These are phyloP conservation scores for Leptomonas pyrrhocoris DNA, from an alignment of 208 protist species.

Conservation along the genomic window DNA sequence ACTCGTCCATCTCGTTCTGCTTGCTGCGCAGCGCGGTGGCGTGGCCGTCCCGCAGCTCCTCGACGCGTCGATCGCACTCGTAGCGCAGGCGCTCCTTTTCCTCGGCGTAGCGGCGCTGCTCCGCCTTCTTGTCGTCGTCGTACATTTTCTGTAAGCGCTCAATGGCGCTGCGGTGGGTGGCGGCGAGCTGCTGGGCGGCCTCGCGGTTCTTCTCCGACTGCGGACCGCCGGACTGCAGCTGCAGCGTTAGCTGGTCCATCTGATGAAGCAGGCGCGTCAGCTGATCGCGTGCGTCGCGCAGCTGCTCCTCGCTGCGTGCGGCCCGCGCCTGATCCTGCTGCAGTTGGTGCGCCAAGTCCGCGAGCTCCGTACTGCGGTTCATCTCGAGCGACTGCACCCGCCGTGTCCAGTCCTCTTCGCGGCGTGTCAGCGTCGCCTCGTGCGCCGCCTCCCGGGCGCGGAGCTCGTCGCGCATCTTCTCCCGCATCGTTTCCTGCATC, in stretches of 20 bases:
- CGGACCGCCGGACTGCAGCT: conserved; percentile 24
- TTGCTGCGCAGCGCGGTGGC: conserved; percentile 48
- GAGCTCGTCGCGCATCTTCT: conserved; percentile 45
- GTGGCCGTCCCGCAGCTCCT: conserved; percentile 54
- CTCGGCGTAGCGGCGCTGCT: conserved; percentile 53
- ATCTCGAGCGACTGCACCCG: conserved; percentile 48
- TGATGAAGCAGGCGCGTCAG: conserved; percentile 51
- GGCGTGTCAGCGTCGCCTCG: conserved; percentile 23
- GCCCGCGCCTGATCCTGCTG: conserved; percentile 55
- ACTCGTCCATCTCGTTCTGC: conserved; percentile 43
- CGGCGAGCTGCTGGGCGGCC: conserved; percentile 41
- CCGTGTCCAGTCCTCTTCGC: conserved; percentile 53
- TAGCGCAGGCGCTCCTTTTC: conserved; percentile 58
- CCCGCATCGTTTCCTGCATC: conserved; percentile 42
- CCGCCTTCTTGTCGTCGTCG: conserved; percentile 75
- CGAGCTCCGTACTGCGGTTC: conserved; percentile 52
- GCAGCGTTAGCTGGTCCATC: conserved; percentile 56
- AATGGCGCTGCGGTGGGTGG: conserved; percentile 55
- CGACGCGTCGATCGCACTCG: conserved; percentile 50
- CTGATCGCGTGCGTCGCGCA: conserved; percentile 62
- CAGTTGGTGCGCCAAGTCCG: conserved; percentile 57
- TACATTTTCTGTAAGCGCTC: conserved; percentile 66
- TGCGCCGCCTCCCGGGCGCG: conserved; percentile 38
- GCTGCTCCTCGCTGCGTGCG: conserved; percentile 53
- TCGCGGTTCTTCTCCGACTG: conserved; percentile 32